A percentile compares a stretch with the other conserved stretches of the same genome.
Evolutionary conservation across 176 grass and related monocot species (phyloP).

Genomic region (maize (Zea mays)): DNA sequence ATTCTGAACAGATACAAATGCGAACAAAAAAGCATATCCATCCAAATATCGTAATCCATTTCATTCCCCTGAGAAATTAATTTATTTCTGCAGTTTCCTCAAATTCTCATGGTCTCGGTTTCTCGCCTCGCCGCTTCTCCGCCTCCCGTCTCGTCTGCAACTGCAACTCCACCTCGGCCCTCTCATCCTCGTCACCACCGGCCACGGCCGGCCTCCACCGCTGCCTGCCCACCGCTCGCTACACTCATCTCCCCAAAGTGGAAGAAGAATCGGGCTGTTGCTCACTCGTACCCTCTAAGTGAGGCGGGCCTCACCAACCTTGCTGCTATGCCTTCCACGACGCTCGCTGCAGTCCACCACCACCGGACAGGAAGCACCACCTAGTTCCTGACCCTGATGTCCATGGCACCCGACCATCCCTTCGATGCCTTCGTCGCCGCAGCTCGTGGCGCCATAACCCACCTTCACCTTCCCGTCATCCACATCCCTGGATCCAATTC

Average conservation of each 20-base stretch:
- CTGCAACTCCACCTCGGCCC: not conserved
- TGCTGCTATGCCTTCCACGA: not conserved
- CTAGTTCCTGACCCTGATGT: not conserved
- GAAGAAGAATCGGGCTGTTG: not conserved
- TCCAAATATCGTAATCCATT: not conserved
- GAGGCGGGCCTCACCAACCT: not conserved
- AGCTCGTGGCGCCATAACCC: constrained; percentile 35
- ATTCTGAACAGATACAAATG: not conserved
- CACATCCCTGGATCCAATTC: constrained; percentile 32
- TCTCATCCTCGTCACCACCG: not conserved
- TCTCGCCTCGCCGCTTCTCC: constrained; percentile 37
- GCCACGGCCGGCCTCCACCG: not conserved
- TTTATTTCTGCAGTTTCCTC: not conserved
- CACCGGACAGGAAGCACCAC: not conserved
- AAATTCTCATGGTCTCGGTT: constrained; percentile 11
- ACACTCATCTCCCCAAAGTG: not conserved
- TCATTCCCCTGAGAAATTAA: not conserved
- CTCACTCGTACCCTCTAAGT: not conserved
- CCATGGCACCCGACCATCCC: constrained; percentile 44
- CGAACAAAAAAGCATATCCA: not conserved
- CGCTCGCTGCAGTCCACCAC: constrained; percentile 22
- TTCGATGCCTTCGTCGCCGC: constrained; percentile 36
- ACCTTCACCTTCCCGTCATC: constrained; percentile 37
- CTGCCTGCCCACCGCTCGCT: not conserved
- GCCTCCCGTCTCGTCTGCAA: constrained; percentile 29